These are phyloP conservation scores for Podospora australis DNA, from an alignment of 495 filamentous ascomycete species.

Conservation along the genomic window DNA sequence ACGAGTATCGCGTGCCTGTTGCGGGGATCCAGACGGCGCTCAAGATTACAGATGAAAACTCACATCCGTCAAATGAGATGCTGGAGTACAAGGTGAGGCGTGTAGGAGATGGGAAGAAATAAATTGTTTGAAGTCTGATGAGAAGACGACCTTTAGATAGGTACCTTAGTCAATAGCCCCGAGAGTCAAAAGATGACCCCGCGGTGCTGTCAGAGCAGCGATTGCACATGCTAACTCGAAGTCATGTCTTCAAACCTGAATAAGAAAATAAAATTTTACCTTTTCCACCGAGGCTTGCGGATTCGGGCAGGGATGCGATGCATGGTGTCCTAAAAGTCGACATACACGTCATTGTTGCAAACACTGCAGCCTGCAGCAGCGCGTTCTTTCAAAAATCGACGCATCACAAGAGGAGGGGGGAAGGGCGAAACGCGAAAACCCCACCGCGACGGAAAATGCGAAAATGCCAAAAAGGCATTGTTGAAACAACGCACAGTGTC, in stretches of 20 bases:
- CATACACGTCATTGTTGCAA: constrained; percentile 8
- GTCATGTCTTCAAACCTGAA: too few species aligned
- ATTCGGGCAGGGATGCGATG: not conserved
- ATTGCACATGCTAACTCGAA: too few species aligned
- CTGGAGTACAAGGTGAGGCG: constrained; percentile 35
- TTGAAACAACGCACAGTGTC: constrained; percentile 6
- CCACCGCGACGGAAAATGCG: not conserved
- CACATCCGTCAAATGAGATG: constrained; percentile 58
- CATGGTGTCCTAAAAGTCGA: not conserved
- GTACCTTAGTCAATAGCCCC: too few species aligned
- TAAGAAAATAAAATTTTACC: too few species aligned
- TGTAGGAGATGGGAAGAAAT: not conserved
- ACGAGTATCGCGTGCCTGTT: constrained; percentile 63
- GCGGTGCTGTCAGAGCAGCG: too few species aligned
- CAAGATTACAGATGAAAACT: constrained; percentile 59
- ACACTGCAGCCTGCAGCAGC: not conserved
- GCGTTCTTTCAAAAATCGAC: not conserved
- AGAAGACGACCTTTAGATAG: not conserved
- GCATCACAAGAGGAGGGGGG: not conserved
- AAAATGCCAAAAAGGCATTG: not conserved
- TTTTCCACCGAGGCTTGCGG: too few species aligned
- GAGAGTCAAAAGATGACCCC: too few species aligned
- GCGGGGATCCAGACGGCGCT: constrained; percentile 59
- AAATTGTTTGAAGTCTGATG: not conserved
- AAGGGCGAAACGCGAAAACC: not conserved